Base-by-base conservation (phyloP, 192 early-diverging fungal species). In the Haplosporangium gracile region DNA sequence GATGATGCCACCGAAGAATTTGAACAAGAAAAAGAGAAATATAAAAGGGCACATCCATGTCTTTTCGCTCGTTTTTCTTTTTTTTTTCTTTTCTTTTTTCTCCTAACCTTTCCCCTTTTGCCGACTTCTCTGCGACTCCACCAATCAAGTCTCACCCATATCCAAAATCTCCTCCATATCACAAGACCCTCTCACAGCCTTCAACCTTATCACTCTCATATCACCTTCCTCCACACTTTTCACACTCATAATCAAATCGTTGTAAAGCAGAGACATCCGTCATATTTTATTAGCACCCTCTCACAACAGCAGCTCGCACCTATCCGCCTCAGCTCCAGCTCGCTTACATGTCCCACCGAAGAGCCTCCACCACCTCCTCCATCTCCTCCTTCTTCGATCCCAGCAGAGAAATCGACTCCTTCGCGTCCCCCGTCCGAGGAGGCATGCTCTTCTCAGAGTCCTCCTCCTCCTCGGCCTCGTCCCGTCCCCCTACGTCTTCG, bases 321-420 rank as follows among this genome's bases (percentile, higher is more conserved):
- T 3, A 24, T 9, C 4, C 70, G 38, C 32, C 53, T 53, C 43
- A 26, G 20, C 73, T 55, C 51, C 32, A 55, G 45, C 40, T 76
- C 72, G 22, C 29, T n/a, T 69, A 16, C 75, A 85, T 85, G 82
- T 78, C 82, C 40, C 82, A 85, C 38, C 74, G 79, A 78, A 77
- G 82, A 45, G 82, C 82, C 57, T 76, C 32, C 77, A 76, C 83
- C 29, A 74, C 82, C n/a, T 85, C 82, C 20, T 79, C 77, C 51
- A 78, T 80, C 74, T 70, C 76, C 72, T 75, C 13, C 68, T 53
- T 55, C 72, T 85, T 80, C 34, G 72, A 80, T 68, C 24, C 51
- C 5, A 55, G 70, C 26, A 68, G 20, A 38, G 65, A 71, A 68
- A 78, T 18, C 49, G 51, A 71, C 34, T 29, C 45, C 65, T n/a